These are phyloP conservation scores for Fomitopsis palustris DNA, from an alignment of 1,284 basidiomycete species.

Conservation along the genomic window DNA sequence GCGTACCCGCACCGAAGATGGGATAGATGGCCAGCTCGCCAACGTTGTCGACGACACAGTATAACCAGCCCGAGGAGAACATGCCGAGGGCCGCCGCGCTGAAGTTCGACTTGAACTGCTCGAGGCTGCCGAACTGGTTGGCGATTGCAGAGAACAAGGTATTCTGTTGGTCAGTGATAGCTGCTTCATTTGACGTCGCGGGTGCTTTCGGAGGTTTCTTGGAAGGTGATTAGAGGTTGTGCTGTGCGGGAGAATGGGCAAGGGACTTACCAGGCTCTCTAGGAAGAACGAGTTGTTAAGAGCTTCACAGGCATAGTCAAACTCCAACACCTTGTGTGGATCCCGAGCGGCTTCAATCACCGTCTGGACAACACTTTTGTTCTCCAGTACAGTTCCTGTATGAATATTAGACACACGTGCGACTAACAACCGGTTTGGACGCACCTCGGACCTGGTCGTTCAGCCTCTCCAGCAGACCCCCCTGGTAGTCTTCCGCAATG, in stretches of 20 bases:
- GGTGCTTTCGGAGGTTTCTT: slow-evolving; percentile 51
- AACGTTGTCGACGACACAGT: slow-evolving; percentile 74
- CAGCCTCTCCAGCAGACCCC: slow-evolving; percentile 72
- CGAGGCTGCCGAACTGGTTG: slow-evolving; percentile 58
- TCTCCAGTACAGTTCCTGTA: slow-evolving; percentile 30
- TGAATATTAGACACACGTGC: slow-evolving; percentile 1
- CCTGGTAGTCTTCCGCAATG: slow-evolving; percentile 78
- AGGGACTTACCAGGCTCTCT: slow-evolving; percentile 52
- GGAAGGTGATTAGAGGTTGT: slow-evolving; percentile 2
- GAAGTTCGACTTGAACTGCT: slow-evolving; percentile 74
- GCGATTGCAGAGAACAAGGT: slow-evolving; percentile 42
- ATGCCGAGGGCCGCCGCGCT: slow-evolving; percentile 76
- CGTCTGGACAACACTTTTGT: slow-evolving; percentile 67
- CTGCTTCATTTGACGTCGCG: slow-evolving; percentile 37
- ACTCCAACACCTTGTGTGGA: slow-evolving; percentile 66
- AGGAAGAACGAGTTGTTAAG: slow-evolving; percentile 98
- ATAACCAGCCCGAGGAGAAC: slow-evolving; percentile 84
- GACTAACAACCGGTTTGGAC: slow-evolving; percentile 20
- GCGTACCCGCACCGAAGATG: slow-evolving; percentile 88
- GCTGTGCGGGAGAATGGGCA: not conserved
- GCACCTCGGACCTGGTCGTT: slow-evolving; percentile 72
- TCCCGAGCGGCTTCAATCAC: slow-evolving; percentile 69
- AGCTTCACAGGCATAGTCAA: slow-evolving; percentile 91
- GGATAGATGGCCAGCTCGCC: slow-evolving; percentile 72
- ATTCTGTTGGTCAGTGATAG: slow-evolving; percentile 24